A percentile compares a stretch with the other conserved stretches of the same genome.
phyloP scores from a whole-genome alignment of 805 yeast genomes.

The Cyberlindnera euphorbiae region DNA sequence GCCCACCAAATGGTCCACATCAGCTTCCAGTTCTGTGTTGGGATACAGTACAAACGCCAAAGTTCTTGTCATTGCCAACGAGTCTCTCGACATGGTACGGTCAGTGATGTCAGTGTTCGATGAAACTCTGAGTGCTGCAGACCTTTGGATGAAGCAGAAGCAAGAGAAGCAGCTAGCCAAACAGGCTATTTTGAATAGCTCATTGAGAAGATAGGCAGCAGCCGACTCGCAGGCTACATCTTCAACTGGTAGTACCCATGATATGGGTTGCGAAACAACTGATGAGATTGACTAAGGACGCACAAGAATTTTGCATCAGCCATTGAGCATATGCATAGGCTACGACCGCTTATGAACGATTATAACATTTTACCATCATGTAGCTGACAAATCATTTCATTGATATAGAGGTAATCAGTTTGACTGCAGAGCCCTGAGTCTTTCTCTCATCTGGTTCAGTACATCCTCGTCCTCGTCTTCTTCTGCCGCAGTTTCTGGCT shows the following conservation, averaged over 20 bases:
- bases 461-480: conserved; percentile 60
- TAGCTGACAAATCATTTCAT: too few species aligned
- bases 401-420: too few species aligned
- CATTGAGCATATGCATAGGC: too few species aligned
- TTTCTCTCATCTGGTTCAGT: conserved; percentile 81
- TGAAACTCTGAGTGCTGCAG: conserved; percentile 80
- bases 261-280: too few species aligned
- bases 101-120: conserved; percentile 81
- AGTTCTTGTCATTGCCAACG: conserved; percentile 79
- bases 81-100: conserved; percentile 77
- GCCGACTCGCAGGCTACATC: neutral
- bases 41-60: conserved; percentile 52
- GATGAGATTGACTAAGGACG: too few species aligned
- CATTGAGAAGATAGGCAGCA: conserved; percentile 13
- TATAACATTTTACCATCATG: too few species aligned
- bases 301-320: too few species aligned
- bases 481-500: conserved; percentile 42
- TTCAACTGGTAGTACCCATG: too few species aligned
- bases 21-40: conserved; percentile 11
- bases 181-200: conserved; percentile 25
- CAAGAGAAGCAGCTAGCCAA: conserved; percentile 32
- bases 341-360: too few species aligned
- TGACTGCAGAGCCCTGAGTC: conserved; percentile 74
- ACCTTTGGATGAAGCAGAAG: conserved; percentile 64
- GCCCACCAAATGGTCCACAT: conserved; percentile 66